Base-by-base conservation (phyloP, 2,329 filamentous ascomycete species). In the Phaeophleospora eucalypticola region DNA sequence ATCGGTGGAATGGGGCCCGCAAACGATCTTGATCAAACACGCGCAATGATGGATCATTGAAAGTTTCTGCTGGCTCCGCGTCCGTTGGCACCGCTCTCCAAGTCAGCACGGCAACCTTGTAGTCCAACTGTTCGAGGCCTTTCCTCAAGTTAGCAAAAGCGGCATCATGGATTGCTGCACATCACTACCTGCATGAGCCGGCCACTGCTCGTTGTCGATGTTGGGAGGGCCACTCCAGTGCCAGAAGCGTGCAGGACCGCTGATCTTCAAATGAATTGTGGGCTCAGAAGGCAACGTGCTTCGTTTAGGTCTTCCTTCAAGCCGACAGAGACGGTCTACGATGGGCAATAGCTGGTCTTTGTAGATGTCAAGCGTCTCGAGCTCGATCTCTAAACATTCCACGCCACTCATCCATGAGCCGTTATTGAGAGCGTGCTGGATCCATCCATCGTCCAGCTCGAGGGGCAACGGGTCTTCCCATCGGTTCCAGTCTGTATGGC, bases 361-460 rank as follows among this genome's bases (percentile, higher is more conserved):
- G 49, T 75, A 75, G 10, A 71, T 63, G 41, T 70, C 65, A 4
- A 78, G 46, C 2, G 71, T 73, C 59, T 80, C 77, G 2, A 80
- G 54, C 37, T 70, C 65, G 8, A 60, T 46, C 7, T 44, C 41
- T 9, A 61, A 41, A 2, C 41, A 40, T 10, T 59, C 37, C 6
- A 56, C 46, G 18, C 49, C 53, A 1, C 58, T 54, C 14, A 76
- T n/a, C 39, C 21, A 61, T 3, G 64, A 67, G 0, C 51, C 48
- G n/a, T 41, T 50, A 36, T 56, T 40, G 16, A 59, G 53, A 21
- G 55, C 18, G 8, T 42, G 42, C 37, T 52, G 33, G 1, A 65
- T 48, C 62, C 62, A 65, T 3, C 7, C 15, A 9, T 54, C 48
- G 7, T 54, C 32, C 2, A 69, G 59, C 3, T 41, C 41, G 4